phyloP scores from a whole-genome alignment of 2,329 filamentous ascomycete genomes.

The Aspergillus pseudoterreus region DNA sequence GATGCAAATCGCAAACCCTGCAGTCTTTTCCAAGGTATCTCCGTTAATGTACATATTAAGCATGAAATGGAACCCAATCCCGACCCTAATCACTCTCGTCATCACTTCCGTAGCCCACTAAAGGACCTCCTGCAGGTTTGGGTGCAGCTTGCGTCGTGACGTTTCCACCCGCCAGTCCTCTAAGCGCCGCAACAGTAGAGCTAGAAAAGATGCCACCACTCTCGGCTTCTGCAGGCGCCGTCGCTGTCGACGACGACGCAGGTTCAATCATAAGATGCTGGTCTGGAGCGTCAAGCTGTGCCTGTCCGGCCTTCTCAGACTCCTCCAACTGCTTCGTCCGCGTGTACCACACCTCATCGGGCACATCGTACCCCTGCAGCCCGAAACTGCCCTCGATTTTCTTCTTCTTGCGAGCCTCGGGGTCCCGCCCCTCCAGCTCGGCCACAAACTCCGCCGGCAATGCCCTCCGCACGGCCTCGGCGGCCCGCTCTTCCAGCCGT shows the following conservation, averaged over 20 bases:
- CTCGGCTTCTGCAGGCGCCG: slow-evolving; percentile 29
- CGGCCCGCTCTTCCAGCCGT: slow-evolving; percentile 90
- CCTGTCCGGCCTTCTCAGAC: slow-evolving; percentile 52
- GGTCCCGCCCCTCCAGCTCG: slow-evolving; percentile 88
- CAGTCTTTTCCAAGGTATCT: slow-evolving; percentile 26
- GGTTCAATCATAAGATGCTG: slow-evolving; percentile 46
- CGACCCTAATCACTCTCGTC: slow-evolving; percentile 63
- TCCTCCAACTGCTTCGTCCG: slow-evolving; percentile 68
- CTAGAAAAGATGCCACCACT: slow-evolving; percentile 71
- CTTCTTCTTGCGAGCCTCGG: slow-evolving; percentile 79
- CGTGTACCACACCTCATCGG: slow-evolving; percentile 90
- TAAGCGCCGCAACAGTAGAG: slow-evolving; percentile 76
- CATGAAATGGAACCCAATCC: background rate
- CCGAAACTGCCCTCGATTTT: slow-evolving; percentile 89
- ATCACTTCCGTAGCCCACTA: slow-evolving; percentile 89
- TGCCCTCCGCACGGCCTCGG: slow-evolving; percentile 84
- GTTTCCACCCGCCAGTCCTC: slow-evolving; percentile 47
- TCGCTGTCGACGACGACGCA: slow-evolving; percentile 38
- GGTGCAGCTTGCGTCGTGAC: slow-evolving; percentile 44
- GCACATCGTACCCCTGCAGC: slow-evolving; percentile 85
- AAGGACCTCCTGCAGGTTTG: slow-evolving; percentile 54
- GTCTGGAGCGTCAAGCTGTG: slow-evolving; percentile 53
- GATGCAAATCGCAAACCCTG: slow-evolving; percentile 8
- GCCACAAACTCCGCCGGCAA: slow-evolving; percentile 87
- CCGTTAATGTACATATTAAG: slow-evolving; percentile 29